Evolutionary conservation across 257 asterid species (phyloP).

Genomic region (Eustoma russellianum): DNA sequence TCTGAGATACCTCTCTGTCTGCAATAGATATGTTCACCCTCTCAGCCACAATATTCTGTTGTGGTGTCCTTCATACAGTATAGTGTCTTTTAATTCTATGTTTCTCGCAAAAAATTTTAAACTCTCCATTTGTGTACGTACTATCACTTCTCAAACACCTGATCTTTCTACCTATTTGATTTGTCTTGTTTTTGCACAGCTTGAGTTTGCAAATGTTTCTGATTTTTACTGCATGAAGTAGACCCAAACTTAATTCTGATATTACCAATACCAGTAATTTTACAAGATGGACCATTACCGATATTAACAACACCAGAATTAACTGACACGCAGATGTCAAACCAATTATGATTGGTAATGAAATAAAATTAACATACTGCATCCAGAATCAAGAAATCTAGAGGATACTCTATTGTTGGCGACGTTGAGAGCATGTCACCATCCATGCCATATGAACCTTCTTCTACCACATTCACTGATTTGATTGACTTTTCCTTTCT

Average conservation of each 20-base stretch:
- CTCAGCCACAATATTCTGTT: not conserved
- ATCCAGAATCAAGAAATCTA: not conserved
- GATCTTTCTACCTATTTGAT: not conserved
- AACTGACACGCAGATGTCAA: not conserved
- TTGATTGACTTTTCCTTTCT: not conserved
- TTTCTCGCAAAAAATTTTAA: not conserved
- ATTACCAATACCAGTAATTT: not conserved
- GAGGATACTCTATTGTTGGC: not conserved
- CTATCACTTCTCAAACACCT: not conserved
- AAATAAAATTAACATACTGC: not conserved
- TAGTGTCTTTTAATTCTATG: not conserved
- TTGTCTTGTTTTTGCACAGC: too few species aligned
- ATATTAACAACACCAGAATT: not conserved
- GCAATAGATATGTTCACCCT: not conserved
- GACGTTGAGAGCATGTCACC: not conserved
- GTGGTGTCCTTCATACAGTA: not conserved
- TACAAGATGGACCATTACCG: not conserved
- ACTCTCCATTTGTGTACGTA: not conserved
- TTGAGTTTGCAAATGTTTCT: too few species aligned
- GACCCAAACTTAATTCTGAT: not conserved
- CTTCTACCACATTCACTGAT: not conserved
- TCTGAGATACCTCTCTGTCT: not conserved
- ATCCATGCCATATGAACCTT: not conserved
- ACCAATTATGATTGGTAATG: not conserved
- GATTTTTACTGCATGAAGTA: too few species aligned